Evolutionary conservation across 108 stramenopile genomes (phyloP).

Genomic region (Pseudonitzschia pungens): DNA sequence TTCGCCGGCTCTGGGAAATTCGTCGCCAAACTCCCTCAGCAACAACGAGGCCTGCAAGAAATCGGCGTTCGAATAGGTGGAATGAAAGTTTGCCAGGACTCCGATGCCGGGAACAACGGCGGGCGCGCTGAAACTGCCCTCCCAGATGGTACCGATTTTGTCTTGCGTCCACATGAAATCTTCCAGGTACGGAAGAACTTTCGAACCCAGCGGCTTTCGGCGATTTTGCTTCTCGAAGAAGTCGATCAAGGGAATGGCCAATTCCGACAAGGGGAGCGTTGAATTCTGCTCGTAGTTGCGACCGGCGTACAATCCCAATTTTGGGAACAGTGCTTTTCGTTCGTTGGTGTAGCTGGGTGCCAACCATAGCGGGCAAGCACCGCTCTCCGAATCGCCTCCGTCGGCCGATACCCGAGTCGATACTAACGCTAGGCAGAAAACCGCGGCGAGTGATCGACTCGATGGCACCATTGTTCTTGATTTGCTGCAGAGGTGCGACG

Average conservation of each 20-base stretch:
- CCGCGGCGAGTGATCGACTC: background rate
- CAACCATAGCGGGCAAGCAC: constrained; percentile 42
- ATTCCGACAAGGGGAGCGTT: constrained; percentile 38
- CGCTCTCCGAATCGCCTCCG: background rate
- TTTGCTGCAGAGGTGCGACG: background rate
- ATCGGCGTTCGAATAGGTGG: constrained; percentile 43
- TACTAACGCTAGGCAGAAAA: background rate
- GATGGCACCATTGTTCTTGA: background rate
- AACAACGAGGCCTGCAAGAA: constrained; percentile 33
- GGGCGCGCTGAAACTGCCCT: constrained; percentile 30
- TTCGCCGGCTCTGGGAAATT: constrained; percentile 27
- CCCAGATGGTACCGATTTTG: constrained; percentile 35
- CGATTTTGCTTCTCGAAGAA: constrained; percentile 22
- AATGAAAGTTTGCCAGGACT: constrained; percentile 40
- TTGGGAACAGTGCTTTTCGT: constrained; percentile 6
- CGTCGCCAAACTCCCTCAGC: constrained; percentile 20
- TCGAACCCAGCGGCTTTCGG: background rate
- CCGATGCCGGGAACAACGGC: constrained; percentile 44
- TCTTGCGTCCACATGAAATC: constrained; percentile 40
- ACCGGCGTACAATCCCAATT: constrained; percentile 52
- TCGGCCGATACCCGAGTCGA: background rate
- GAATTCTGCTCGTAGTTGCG: constrained; percentile 28
- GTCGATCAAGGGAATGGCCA: constrained; percentile 56
- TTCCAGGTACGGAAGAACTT: constrained; percentile 39
- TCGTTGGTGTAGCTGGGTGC: constrained; percentile 39